Evolutionary conservation across 1,139 yeast genomes (phyloP).

Genomic region (Yamadazyma dendronema): DNA sequence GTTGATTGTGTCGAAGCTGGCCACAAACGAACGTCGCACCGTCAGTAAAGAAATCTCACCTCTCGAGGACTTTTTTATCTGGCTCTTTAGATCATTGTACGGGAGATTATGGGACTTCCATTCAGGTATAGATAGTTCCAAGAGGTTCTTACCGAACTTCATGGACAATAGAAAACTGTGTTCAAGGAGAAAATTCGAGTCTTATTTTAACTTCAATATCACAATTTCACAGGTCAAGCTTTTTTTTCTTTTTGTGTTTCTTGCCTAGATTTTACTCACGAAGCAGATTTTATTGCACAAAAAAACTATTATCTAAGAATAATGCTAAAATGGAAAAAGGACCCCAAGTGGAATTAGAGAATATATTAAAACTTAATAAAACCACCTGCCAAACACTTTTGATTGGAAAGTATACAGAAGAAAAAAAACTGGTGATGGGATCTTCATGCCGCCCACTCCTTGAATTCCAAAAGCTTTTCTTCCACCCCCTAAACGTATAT

Average conservation of each 20-base stretch:
- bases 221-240: neutral
- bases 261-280: neutral
- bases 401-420: too few species aligned
- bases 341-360: too few species aligned
- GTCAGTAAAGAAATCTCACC: slow-evolving; percentile 15
- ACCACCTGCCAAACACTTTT: too few species aligned
- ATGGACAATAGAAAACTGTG: slow-evolving; percentile 27
- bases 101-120: slow-evolving; percentile 85
- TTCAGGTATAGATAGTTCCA: slow-evolving; percentile 77
- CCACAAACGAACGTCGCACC: slow-evolving; percentile 34
- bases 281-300: neutral
- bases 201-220: neutral
- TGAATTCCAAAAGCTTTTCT: neutral
- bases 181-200: neutral
- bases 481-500: slow-evolving; percentile 1
- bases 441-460: too few species aligned
- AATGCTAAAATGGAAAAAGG: neutral
- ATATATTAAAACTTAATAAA: too few species aligned
- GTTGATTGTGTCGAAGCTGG: slow-evolving; percentile 52
- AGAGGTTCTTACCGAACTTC: slow-evolving; percentile 84
- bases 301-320: neutral
- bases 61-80: slow-evolving; percentile 34
- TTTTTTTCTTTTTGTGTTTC: neutral
- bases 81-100: slow-evolving; percentile 69
- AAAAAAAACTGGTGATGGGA: too few species aligned